phyloP scores from a whole-genome alignment of 441 rosid genomes.

The Pelargonium myrrhifolium region DNA sequence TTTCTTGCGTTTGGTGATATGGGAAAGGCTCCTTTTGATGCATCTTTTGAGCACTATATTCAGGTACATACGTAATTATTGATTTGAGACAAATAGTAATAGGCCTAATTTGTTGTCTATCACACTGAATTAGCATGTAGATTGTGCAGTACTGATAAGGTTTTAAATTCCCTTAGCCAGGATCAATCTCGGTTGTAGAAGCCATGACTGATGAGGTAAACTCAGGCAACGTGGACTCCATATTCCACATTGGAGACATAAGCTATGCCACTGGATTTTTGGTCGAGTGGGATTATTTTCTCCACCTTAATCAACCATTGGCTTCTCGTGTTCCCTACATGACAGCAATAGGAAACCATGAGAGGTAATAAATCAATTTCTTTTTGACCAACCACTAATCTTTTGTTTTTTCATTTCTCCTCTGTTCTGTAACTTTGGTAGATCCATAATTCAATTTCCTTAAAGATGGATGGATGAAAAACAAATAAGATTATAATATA shows the following conservation, averaged over 20 bases:
- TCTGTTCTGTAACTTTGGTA: too few species aligned
- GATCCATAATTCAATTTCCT: too few species aligned
- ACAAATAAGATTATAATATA: too few species aligned
- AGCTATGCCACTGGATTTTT: conserved; percentile 71
- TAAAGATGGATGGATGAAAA: too few species aligned
- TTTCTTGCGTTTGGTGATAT: conserved; percentile 60
- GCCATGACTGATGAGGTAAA: conserved; percentile 40
- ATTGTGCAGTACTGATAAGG: background rate
- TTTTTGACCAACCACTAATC: too few species aligned
- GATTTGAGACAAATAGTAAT: too few species aligned
- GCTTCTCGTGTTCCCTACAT: conserved; percentile 56
- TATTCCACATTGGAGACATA: conserved; percentile 74
- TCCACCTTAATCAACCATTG: conserved; percentile 39
- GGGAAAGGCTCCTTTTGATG: conserved; percentile 68
- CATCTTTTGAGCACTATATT: conserved; percentile 44
- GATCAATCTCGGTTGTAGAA: conserved; percentile 47
- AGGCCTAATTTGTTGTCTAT: too few species aligned
- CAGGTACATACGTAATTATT: background rate
- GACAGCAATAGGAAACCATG: conserved; percentile 63
- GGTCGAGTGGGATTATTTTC: conserved; percentile 72
- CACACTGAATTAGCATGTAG: too few species aligned
- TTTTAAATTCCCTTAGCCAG: conserved; percentile 32
- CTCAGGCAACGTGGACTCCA: conserved; percentile 42
- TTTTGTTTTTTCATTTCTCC: too few species aligned
- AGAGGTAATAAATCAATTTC: conserved; percentile 6